Percentiles rank a stretch among this genome's conserved stretches.
Conservation (phyloP, 495 filamentous ascomycete genomes). For the Talaromyces nanjingensis region DNA sequence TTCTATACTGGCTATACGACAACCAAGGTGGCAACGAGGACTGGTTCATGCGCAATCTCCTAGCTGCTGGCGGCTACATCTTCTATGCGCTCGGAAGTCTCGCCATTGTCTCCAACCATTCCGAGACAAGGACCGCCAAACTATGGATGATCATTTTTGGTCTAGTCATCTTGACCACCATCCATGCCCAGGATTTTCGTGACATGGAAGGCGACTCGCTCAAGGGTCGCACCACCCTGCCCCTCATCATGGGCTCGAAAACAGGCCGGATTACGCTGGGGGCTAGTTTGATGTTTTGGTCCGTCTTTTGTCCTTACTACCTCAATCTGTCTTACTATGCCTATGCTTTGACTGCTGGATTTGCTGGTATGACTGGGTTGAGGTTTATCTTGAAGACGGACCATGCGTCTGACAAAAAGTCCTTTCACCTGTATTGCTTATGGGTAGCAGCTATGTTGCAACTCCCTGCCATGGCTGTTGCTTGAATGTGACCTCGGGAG, state of each 20-base stretch:
- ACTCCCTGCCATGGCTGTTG: slow-evolving; percentile 3
- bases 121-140: background rate
- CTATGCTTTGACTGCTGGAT: background rate
- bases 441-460: slow-evolving; percentile 9
- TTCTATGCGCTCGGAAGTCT: slow-evolving; percentile 8
- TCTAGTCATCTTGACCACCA: slow-evolving; percentile 31
- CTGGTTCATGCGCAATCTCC: slow-evolving; percentile 14
- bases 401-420: slow-evolving; percentile 6
- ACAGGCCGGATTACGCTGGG: slow-evolving; percentile 32
- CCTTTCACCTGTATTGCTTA: slow-evolving; percentile 7
- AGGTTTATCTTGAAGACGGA: slow-evolving; percentile 5
- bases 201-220: slow-evolving; percentile 16
- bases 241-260: slow-evolving; percentile 35
- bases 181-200: slow-evolving; percentile 18
- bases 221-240: slow-evolving; percentile 33
- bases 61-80: slow-evolving; percentile 12
- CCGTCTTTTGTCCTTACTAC: slow-evolving; percentile 3
- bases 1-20: slow-evolving; percentile 12
- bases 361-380: slow-evolving; percentile 2
- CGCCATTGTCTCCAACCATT: background rate
- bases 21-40: slow-evolving; percentile 11
- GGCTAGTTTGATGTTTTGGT: slow-evolving; percentile 32
- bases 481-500: background rate
- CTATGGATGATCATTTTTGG: slow-evolving; percentile 20
- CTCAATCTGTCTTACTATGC: background rate